Percentiles rank a stretch among this genome's conserved stretches.
Evolutionary conservation across 352 stramenopile genomes (phyloP).

Genomic region (Phytophthora citricola): DNA sequence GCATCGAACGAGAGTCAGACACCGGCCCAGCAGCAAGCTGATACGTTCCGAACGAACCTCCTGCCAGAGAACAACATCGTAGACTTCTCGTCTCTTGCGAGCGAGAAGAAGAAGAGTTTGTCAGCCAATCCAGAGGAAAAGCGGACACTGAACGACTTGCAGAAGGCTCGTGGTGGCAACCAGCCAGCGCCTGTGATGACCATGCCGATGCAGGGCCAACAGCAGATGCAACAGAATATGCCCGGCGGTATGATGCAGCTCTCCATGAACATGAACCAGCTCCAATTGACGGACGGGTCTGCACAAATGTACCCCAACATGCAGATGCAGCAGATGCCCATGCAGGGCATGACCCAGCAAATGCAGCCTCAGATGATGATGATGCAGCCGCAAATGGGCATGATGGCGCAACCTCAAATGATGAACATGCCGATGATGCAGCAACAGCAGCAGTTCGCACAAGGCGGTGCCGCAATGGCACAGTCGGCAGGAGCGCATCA

Average conservation of each 20-base stretch:
- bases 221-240: slow-evolving; percentile 35
- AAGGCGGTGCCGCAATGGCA: slow-evolving; percentile 15
- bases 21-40: slow-evolving; percentile 21
- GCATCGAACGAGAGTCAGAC: slow-evolving; percentile 4
- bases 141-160: slow-evolving; percentile 66
- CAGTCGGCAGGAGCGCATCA: slow-evolving; percentile 19
- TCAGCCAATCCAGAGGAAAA: slow-evolving; percentile 40
- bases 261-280: slow-evolving; percentile 51
- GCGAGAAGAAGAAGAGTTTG: slow-evolving; percentile 56
- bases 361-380: slow-evolving; percentile 43
- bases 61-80: slow-evolving; percentile 77
- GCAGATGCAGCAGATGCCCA: slow-evolving; percentile 50
- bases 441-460: slow-evolving; percentile 34
- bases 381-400: slow-evolving; percentile 52
- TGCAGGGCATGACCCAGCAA: background rate
- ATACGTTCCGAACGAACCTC: slow-evolving; percentile 55
- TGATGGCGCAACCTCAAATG: slow-evolving; percentile 49
- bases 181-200: slow-evolving; percentile 52
- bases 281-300: slow-evolving; percentile 35
- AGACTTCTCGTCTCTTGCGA: slow-evolving; percentile 59
- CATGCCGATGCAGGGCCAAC: slow-evolving; percentile 42
- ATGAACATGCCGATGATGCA: slow-evolving; percentile 40
- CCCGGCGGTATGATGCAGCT: slow-evolving; percentile 43
- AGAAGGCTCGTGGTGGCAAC: slow-evolving; percentile 46
- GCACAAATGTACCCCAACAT: slow-evolving; percentile 47